Conservation (phyloP, 2,329 filamentous ascomycete species). For the Trichoderma endophyticum region DNA sequence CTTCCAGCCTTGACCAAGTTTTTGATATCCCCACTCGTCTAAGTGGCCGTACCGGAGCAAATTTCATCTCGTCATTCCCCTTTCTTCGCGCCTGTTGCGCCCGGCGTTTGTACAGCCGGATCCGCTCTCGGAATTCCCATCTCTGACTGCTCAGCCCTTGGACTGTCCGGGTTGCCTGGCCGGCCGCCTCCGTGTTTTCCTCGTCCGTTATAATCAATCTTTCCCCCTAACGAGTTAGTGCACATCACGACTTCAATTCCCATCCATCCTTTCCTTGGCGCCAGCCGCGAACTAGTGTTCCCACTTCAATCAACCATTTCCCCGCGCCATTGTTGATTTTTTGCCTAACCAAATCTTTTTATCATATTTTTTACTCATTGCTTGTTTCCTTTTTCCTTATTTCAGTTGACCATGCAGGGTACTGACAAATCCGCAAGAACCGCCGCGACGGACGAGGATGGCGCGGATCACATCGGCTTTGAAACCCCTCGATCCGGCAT, state of each 20-base stretch:
- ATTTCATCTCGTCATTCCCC: constrained; percentile 32
- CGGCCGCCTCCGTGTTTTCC: constrained; percentile 31
- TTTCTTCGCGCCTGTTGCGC: constrained; percentile 21
- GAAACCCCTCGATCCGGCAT: constrained; percentile 87
- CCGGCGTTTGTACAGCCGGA: constrained; percentile 19
- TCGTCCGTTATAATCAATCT: constrained; percentile 24
- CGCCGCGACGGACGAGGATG: constrained; percentile 64
- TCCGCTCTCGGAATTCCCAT: constrained; percentile 30
- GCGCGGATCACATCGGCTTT: constrained; percentile 73
- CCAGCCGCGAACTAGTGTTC: constrained; percentile 41
- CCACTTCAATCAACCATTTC: constrained; percentile 28
- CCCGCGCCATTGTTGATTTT: constrained; percentile 19
- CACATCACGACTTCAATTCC: constrained; percentile 17
- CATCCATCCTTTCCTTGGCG: constrained; percentile 25
- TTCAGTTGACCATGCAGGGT: constrained; percentile 40
- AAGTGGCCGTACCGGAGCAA: constrained; percentile 28
- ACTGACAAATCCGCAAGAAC: constrained; percentile 56
- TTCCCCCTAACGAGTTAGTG: constrained; percentile 15
- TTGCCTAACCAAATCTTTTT: constrained; percentile 26
- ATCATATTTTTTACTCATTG: constrained; percentile 20
- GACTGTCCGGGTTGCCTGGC: constrained; percentile 14
- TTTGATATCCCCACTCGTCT: constrained; percentile 27
- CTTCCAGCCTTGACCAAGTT: constrained; percentile 13
- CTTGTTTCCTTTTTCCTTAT: constrained; percentile 22
- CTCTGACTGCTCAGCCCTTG: constrained; percentile 24